A percentile compares a stretch with the other conserved stretches of the same genome.
These are phyloP conservation scores for Xylariaceae sp. DNA, from an alignment of 2,329 filamentous ascomycete genomes.

Conservation along the genomic window DNA sequence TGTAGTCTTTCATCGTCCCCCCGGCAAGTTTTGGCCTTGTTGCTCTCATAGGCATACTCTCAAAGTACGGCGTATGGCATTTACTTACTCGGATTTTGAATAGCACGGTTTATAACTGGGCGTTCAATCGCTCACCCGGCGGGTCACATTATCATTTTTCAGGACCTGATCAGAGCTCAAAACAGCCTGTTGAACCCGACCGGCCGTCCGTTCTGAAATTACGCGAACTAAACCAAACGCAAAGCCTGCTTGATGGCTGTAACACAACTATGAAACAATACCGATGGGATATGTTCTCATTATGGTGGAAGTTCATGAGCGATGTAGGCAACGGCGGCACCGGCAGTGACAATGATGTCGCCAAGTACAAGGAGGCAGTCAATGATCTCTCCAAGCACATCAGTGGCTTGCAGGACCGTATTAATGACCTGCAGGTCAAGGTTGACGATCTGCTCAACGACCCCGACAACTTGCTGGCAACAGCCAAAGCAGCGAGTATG, in stretches of 20 bases:
- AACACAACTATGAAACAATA: background rate
- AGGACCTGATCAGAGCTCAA: conserved; percentile 12
- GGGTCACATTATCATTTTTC: conserved; percentile 29
- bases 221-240: conserved; percentile 1
- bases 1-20: no score
- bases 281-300: conserved; percentile 7
- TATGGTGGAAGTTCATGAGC: conserved; percentile 6
- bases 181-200: conserved; percentile 4
- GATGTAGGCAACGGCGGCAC: background rate
- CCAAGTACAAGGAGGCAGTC: background rate
- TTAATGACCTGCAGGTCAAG: background rate
- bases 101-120: conserved; percentile 33
- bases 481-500: conserved; percentile 24
- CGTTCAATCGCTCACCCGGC: conserved; percentile 27
- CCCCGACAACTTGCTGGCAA: background rate
- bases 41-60: no score
- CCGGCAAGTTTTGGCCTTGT: no score
- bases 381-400: background rate
- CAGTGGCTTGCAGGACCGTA: background rate
- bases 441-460: background rate
- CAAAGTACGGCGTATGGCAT: no score
- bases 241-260: conserved; percentile 1
- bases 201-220: background rate
- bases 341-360: background rate
- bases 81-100: background rate